Evolutionary conservation across 2,329 filamentous ascomycete species (phyloP).

Genomic region (Parafenestella ontariensis): DNA sequence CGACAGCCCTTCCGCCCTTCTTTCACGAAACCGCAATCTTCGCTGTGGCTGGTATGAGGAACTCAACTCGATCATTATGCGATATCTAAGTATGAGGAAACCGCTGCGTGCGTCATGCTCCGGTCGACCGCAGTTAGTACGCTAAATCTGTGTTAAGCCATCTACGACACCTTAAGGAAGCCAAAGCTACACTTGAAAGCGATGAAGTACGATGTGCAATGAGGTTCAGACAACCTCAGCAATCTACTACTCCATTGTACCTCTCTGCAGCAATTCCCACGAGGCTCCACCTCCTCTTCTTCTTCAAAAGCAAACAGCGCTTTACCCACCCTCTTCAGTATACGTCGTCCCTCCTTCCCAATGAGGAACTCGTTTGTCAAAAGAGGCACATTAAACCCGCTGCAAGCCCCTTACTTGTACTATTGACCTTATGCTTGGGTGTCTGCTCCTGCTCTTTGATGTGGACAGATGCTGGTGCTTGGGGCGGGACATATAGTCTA

Average conservation of each 20-base stretch:
- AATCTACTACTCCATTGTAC: no score
- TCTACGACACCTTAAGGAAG: no score
- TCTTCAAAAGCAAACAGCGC: background rate
- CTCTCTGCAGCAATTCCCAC: no score
- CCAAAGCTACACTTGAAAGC: no score
- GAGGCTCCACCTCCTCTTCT: no score
- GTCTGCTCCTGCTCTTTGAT: constrained; percentile 18
- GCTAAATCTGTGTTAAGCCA: no score
- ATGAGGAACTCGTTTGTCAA: constrained; percentile 45
- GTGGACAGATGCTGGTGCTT: constrained; percentile 30
- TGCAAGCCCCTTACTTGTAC: constrained; percentile 26
- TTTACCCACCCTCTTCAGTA: constrained; percentile 37
- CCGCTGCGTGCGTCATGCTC: no score
- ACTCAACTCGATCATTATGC: background rate
- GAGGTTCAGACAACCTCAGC: no score
- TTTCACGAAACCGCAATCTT: constrained; percentile 6
- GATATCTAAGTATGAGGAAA: background rate
- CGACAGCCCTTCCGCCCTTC: constrained; percentile 26
- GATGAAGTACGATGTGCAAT: no score
- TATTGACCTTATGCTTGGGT: constrained; percentile 41
- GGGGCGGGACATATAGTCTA: constrained; percentile 18
- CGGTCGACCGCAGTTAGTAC: no score
- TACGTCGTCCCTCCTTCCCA: constrained; percentile 40
- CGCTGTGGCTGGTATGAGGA: constrained; percentile 10
- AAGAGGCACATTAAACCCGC: constrained; percentile 33